Conservation (phyloP, 345 rosid species). For the Balakata baccata region DNA sequence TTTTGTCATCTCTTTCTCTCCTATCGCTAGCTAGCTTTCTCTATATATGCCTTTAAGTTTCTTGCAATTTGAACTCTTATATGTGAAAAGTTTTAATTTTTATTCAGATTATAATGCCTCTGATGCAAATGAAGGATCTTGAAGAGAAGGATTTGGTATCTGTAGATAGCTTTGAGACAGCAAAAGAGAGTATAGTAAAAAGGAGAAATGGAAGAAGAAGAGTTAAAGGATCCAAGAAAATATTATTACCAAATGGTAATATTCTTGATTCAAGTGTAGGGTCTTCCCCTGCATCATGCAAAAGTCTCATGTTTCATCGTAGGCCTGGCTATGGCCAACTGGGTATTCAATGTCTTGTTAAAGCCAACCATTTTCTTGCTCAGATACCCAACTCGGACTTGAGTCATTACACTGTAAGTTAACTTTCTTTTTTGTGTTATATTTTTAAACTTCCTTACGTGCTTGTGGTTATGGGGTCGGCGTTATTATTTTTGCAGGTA, state of each 20-base stretch:
- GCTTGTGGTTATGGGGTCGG: not conserved
- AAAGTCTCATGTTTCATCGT: slow-evolving; percentile 28
- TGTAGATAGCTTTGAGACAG: slow-evolving; percentile 11
- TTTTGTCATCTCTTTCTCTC: slow-evolving; percentile 15
- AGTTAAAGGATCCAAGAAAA: slow-evolving; percentile 20
- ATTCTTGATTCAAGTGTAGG: slow-evolving; percentile 2
- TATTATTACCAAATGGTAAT: slow-evolving; percentile 11
- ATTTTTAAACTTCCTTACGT: not conserved
- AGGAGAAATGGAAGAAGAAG: slow-evolving; percentile 25
- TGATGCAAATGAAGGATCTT: slow-evolving; percentile 25
- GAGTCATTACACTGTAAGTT: slow-evolving; percentile 39
- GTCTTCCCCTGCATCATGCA: slow-evolving; percentile 21
- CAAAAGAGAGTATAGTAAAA: slow-evolving; percentile 1
- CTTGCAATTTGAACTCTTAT: not conserved
- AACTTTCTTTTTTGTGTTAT: not conserved
- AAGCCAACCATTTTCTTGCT: slow-evolving; percentile 46
- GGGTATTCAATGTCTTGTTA: slow-evolving; percentile 37
- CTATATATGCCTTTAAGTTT: not conserved
- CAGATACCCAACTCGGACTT: slow-evolving; percentile 35
- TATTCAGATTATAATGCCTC: slow-evolving; percentile 25
- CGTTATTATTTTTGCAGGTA: slow-evolving; percentile 28
- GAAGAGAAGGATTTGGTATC: slow-evolving; percentile 20
- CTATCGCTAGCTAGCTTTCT: too few relatives aligned
- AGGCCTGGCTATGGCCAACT: slow-evolving; percentile 36
- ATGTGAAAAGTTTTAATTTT: not conserved